Evolutionary conservation across 768 basidiomycete genomes (phyloP).

Genomic region (Suillus tomentosus): DNA sequence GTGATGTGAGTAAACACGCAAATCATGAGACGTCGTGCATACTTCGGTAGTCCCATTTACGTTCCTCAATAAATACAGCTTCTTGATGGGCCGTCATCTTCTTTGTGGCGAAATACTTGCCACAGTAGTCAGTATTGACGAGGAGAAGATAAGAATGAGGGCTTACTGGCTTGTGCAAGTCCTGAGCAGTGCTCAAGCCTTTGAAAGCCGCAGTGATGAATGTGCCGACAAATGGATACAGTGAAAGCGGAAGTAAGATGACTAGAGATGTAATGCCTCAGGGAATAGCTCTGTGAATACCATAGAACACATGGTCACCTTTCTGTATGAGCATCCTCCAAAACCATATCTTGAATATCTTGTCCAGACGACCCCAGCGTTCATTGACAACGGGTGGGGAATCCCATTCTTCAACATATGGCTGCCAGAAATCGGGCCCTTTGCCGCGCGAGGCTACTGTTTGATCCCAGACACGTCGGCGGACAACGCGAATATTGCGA

Average conservation of each 20-base stretch:
- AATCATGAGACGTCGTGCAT: slow-evolving; percentile 19
- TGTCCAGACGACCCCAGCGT: slow-evolving; percentile 20
- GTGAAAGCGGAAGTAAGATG: slow-evolving; percentile 58
- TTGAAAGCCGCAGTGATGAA: slow-evolving; percentile 64
- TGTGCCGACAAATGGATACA: slow-evolving; percentile 73
- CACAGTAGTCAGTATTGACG: background rate
- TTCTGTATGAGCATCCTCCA: slow-evolving; percentile 21
- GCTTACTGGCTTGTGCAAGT: slow-evolving; percentile 68
- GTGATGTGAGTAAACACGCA: background rate
- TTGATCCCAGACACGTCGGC: slow-evolving; percentile 76
- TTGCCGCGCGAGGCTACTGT: slow-evolving; percentile 85
- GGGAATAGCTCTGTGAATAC: too few species aligned
- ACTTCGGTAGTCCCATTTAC: slow-evolving; percentile 88
- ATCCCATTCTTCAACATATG: slow-evolving; percentile 83
- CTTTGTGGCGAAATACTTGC: slow-evolving; percentile 82
- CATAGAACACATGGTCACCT: slow-evolving; percentile 16
- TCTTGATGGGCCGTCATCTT: slow-evolving; percentile 72
- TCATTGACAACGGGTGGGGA: slow-evolving; percentile 48
- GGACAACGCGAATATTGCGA: slow-evolving; percentile 79
- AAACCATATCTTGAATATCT: slow-evolving; percentile 20
- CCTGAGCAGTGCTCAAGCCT: slow-evolving; percentile 64
- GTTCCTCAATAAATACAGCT: slow-evolving; percentile 82
- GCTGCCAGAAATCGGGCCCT: slow-evolving; percentile 79
- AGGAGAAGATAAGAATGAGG: background rate
- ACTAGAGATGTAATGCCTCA: slow-evolving; percentile 35